Base-by-base conservation (phyloP, 2,329 filamentous ascomycete species). In the Byssoonygena ceratinophila region DNA sequence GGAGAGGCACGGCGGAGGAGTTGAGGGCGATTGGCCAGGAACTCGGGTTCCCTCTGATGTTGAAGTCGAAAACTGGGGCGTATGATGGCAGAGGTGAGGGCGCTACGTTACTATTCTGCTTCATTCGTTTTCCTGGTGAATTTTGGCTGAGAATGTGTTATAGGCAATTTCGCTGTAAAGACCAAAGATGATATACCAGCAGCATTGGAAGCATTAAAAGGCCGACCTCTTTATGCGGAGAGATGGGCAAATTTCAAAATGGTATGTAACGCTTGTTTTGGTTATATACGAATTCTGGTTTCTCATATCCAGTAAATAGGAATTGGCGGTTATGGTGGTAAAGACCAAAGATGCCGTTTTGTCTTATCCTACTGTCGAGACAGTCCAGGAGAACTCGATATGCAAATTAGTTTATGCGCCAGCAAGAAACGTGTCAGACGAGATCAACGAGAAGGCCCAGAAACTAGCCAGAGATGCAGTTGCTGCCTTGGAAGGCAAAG, bases 281-380 rank as follows among this genome's bases (percentile, higher is more conserved):
- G 34, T 51, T 36, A n/a, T 39, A 4, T 27, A 11, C 7, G 34
- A n/a, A 37, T 7, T 12, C n/a, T 22, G 3, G 18, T 14, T 23
- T 39, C 40, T 51, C 14, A 45, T 18, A 7, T 18, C 11, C 27
- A 9, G 4, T 9, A 20, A 52, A 12, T 58, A 71, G 69, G 91
- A 97, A 71, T 74, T 97, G 50, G 87, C 92, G 4, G 90, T 95
- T 59, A 95, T 97, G 82, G 91, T 96, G 7, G 81, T 97, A 53
- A 86, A 94, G 63, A 94, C 87, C 0, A 85, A 90, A 63, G 82
- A 94, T 59, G 70, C 72, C 4, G 75, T 80, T 2, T 73, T 89
- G 29, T 81, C 90, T 3, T 97, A 92, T 65, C 90, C 92, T 0
- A 85, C 84, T 0, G 90, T 96, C 1, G 92, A 98, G 73, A 97